phyloP scores from a whole-genome alignment of 441 rosid genomes.

The Viola pubescens region DNA sequence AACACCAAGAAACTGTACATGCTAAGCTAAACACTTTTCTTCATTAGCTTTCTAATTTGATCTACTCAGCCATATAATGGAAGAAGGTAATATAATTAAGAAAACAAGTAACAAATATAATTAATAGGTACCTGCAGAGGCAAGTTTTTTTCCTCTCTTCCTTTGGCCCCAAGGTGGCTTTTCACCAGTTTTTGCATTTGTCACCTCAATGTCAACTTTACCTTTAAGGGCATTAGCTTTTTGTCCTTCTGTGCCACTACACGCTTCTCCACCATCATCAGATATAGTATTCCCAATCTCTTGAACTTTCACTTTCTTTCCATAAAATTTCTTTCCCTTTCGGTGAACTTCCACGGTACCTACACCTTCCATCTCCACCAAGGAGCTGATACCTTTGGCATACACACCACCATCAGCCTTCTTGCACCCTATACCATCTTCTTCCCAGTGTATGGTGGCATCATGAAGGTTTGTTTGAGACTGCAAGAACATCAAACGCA shows the following conservation, averaged over 20 bases:
- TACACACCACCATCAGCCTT: slow-evolving; percentile 30
- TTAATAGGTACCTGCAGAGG: slow-evolving; percentile 44
- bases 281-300: slow-evolving; percentile 39
- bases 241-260: slow-evolving; percentile 60
- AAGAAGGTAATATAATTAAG: not conserved
- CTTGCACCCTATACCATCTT: slow-evolving; percentile 35
- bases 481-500: slow-evolving; percentile 30
- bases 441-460: slow-evolving; percentile 34
- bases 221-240: slow-evolving; percentile 29
- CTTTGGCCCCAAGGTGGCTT: slow-evolving; percentile 31
- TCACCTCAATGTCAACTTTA: slow-evolving; percentile 36
- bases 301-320: slow-evolving; percentile 47
- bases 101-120: no score
- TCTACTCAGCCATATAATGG: not conserved
- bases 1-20: no score
- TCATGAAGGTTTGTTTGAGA: slow-evolving; percentile 27
- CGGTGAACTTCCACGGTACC: slow-evolving; percentile 51
- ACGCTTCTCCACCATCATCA: slow-evolving; percentile 79
- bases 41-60: no score
- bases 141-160: slow-evolving; percentile 47
- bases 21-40: no score
- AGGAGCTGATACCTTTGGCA: slow-evolving; percentile 37
- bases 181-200: slow-evolving; percentile 35
- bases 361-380: slow-evolving; percentile 50
- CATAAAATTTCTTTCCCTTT: slow-evolving; percentile 45